phyloP scores from a whole-genome alignment of 495 filamentous ascomycete genomes.

The Aspergillus bridgeri region DNA sequence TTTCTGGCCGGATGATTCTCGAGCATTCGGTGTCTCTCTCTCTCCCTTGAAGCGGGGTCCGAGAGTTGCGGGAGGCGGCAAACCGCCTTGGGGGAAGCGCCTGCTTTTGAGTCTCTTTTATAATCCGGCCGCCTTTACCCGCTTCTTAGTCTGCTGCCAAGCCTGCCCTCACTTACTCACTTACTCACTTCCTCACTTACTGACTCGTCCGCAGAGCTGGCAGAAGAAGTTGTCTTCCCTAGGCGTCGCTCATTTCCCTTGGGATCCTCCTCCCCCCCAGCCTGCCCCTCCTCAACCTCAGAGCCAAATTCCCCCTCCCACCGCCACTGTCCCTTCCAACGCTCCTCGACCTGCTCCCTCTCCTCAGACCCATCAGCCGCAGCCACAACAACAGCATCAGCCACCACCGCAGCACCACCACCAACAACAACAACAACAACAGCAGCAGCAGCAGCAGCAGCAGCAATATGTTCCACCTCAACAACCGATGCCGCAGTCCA shows the following conservation, averaged over 20 bases:
- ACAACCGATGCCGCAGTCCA: conserved; percentile 32
- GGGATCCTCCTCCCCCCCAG: conserved; percentile 72
- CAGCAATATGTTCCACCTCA: conserved; percentile 33
- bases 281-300: conserved; percentile 35
- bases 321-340: conserved; percentile 60
- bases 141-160: conserved; percentile 35
- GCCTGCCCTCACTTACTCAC: conserved; percentile 14
- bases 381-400: background rate
- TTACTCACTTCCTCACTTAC: conserved; percentile 8
- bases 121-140: conserved; percentile 39
- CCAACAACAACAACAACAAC: conserved; percentile 9
- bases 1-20: no score
- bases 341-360: conserved; percentile 39
- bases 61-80: conserved; percentile 38
- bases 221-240: conserved; percentile 81
- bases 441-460: background rate
- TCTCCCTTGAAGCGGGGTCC: conserved; percentile 33
- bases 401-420: background rate
- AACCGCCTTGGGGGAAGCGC: conserved; percentile 36
- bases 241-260: conserved; percentile 84
- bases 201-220: conserved; percentile 68
- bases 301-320: conserved; percentile 37
- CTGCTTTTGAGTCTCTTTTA: conserved; percentile 40
- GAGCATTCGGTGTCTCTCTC: no score
- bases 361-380: conserved; percentile 15